phyloP scores from a whole-genome alignment of 2,329 filamentous ascomycete species.

The Escovopsis sp. region DNA sequence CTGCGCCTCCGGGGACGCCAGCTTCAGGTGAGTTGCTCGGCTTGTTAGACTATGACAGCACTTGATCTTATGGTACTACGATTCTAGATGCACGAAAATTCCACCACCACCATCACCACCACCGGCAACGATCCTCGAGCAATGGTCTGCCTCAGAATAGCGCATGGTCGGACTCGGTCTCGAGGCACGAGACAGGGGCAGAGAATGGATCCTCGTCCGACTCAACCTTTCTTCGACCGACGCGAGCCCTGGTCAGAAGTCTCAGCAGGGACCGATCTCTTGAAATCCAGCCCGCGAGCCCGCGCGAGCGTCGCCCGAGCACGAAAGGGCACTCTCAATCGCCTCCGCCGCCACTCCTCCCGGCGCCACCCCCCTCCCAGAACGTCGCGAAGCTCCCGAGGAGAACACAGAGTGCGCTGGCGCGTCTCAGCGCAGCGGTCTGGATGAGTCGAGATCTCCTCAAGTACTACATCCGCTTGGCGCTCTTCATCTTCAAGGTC shows the following conservation, averaged over 20 bases:
- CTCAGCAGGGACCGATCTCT: conserved; percentile 3
- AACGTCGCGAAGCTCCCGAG: conserved; percentile 17
- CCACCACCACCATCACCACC: too few relatives aligned
- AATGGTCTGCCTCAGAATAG: too few relatives aligned
- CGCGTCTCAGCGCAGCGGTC: conserved; percentile 14
- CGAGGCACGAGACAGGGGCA: neutral
- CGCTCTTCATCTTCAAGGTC: conserved; percentile 55
- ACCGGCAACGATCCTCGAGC: too few relatives aligned
- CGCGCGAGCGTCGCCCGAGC: neutral
- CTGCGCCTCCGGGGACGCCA: conserved; percentile 33
- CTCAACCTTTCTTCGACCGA: neutral
- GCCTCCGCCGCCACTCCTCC: conserved; percentile 27
- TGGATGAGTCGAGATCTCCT: conserved; percentile 16
- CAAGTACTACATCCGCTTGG: conserved; percentile 31
- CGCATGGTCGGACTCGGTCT: too few relatives aligned
- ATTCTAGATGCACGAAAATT: conserved; percentile 12
- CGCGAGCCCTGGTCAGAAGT: conserved; percentile 4
- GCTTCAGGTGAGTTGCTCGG: conserved; percentile 23
- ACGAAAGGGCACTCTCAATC: conserved; percentile 4
- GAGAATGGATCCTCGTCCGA: neutral
- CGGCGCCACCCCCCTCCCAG: conserved; percentile 30
- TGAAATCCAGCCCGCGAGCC: neutral
- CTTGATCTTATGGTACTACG: conserved; percentile 15
- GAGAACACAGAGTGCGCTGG: conserved; percentile 19
- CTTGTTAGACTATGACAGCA: conserved; percentile 9